A percentile compares a stretch with the other conserved stretches of the same genome.
Evolutionary conservation across 352 stramenopile species (phyloP).

Genomic region (Phytophthora capsici): DNA sequence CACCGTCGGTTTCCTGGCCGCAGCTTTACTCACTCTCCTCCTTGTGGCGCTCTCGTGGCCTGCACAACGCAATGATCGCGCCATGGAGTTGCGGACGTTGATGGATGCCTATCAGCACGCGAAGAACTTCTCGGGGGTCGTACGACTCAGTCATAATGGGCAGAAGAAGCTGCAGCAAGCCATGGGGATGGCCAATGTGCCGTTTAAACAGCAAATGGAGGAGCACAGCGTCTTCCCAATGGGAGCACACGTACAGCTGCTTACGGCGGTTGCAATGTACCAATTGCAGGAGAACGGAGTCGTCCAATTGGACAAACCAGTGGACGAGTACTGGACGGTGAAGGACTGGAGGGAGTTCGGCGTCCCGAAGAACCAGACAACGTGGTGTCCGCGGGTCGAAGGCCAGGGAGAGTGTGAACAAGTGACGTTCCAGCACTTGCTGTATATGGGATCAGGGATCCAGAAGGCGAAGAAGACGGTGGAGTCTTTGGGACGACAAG

Average conservation of each 20-base stretch:
- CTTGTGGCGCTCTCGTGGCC: slow-evolving; percentile 49
- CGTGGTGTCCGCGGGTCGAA: slow-evolving; percentile 53
- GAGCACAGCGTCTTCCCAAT: slow-evolving; percentile 62
- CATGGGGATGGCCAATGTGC: slow-evolving; percentile 53
- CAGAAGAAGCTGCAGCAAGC: slow-evolving; percentile 53
- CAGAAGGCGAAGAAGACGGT: slow-evolving; percentile 24
- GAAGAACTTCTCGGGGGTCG: slow-evolving; percentile 62
- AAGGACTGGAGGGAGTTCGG: slow-evolving; percentile 59
- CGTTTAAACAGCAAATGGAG: slow-evolving; percentile 52
- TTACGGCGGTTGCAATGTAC: slow-evolving; percentile 58
- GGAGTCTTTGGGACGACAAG: slow-evolving; percentile 39
- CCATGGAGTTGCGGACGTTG: slow-evolving; percentile 38
- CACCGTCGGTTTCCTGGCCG: slow-evolving; percentile 41
- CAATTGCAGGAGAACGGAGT: slow-evolving; percentile 59
- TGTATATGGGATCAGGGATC: slow-evolving; percentile 67
- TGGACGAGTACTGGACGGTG: slow-evolving; percentile 45
- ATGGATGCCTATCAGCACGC: slow-evolving; percentile 39
- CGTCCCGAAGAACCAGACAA: slow-evolving; percentile 48
- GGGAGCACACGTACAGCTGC: slow-evolving; percentile 66
- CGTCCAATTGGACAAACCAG: slow-evolving; percentile 42
- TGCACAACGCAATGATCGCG: slow-evolving; percentile 34
- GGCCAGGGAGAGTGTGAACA: slow-evolving; percentile 37
- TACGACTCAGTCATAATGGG: slow-evolving; percentile 56
- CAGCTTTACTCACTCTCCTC: slow-evolving; percentile 39
- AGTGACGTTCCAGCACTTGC: slow-evolving; percentile 70